Base-by-base conservation (phyloP, 139 green algal genomes). In the Chlorella sp. region DNA sequence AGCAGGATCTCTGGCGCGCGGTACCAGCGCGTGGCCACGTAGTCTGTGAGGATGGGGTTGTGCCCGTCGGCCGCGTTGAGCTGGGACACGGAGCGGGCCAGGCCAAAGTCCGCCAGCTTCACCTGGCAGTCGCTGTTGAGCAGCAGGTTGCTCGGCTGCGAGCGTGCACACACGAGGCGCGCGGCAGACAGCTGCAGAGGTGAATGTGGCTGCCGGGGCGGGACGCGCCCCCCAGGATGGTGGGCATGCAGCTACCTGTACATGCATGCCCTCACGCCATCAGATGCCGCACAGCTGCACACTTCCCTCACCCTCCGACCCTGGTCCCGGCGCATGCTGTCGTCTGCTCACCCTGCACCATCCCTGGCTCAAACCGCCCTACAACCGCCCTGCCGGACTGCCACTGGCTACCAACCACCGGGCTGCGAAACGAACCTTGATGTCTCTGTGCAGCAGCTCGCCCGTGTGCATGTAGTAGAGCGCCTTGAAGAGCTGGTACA, bases 21-120 rank as follows among this genome's bases (percentile, higher is more conserved):
- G 81, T 97, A 97, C 93, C 89, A 97, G 10, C 95, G 87, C 1
- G 95, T 99, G n/a, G 96, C 95, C 33, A 99, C 95, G 76, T 99
- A 99, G 83, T 99, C 95, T 24, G 95, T 98, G 29, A 99, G 86
- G 64, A 97, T 85, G 29, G 87, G 86, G 74, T 81, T 89, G 35
- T 80, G 68, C 14, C 73, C 83, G 29, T 84, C 77, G 24, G 72
- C 36, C 5, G 83, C 71, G 31, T 91, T 86, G 5, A 91, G 80
- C 69, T 89, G 80, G 3, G 83, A 79, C 32, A 93, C 78, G 17
- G 86, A 91, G 29, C 88, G 86, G 30, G 87, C 87, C 4, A 93
- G 81, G 85, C 85, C 94, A 85, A 98, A 98, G 77, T 98, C 94
- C 32, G 94, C 94, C 70, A 99, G 84, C 88, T 99, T 99, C 2